Conservation (phyloP, 1,139 yeast genomes). For the Scheffersomyces illinoinensis region DNA sequence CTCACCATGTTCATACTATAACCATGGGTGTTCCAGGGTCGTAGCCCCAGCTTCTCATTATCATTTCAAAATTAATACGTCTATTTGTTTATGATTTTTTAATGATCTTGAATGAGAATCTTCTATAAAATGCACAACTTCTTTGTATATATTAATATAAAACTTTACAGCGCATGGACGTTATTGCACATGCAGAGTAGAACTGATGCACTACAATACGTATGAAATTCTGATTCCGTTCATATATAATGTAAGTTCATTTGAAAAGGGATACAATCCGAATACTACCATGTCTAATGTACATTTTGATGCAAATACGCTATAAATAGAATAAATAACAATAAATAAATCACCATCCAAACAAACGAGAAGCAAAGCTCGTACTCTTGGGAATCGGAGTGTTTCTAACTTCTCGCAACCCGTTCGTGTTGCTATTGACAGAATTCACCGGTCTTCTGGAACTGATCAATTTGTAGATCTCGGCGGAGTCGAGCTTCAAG, state of each 20-base stretch:
- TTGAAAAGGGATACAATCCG: background rate
- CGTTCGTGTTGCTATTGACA: background rate
- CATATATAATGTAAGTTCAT: too few relatives aligned
- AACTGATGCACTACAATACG: too few relatives aligned
- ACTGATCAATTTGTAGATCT: constrained; percentile 15
- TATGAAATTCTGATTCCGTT: too few relatives aligned
- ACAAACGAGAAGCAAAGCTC: constrained; percentile 10
- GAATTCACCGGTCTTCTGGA: constrained; percentile 2
- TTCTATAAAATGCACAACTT: background rate
- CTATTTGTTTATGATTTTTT: background rate
- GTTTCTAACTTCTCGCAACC: constrained; percentile 3
- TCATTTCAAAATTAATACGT: background rate
- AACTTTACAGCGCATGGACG: background rate
- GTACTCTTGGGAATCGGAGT: background rate
- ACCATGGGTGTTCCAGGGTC: background rate
- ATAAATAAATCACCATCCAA: constrained; percentile 12
- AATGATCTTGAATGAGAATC: background rate
- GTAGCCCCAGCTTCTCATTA: background rate
- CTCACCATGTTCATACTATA: background rate
- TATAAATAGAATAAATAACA: background rate
- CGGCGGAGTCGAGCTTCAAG: constrained; percentile 9
- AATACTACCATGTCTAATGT: background rate
- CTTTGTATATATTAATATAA: constrained; percentile 1
- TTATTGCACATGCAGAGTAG: background rate
- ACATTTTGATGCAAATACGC: background rate